Conservation (phyloP, 257 asterid species). For the Nemophila menziesii region DNA sequence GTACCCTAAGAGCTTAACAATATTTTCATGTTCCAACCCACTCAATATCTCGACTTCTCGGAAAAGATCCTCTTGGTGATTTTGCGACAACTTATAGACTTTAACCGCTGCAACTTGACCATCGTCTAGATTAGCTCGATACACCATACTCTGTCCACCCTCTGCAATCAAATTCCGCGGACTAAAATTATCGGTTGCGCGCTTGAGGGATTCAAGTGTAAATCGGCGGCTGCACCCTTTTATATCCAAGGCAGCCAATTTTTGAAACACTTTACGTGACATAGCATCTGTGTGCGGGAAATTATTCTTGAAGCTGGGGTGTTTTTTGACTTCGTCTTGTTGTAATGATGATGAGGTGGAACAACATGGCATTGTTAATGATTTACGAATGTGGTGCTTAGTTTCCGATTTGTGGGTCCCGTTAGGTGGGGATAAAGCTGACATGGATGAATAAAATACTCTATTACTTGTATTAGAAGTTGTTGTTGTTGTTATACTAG, state of each 20-base stretch:
- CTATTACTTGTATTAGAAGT: slow-evolving; percentile 8
- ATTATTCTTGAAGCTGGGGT: slow-evolving; percentile 10
- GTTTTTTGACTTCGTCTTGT: slow-evolving; percentile 15
- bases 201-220: slow-evolving; percentile 32
- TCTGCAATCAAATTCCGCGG: slow-evolving; percentile 39
- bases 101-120: slow-evolving; percentile 48
- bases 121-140: slow-evolving; percentile 34
- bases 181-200: slow-evolving; percentile 35
- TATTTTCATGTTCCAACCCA: slow-evolving; percentile 53
- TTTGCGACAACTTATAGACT: slow-evolving; percentile 27
- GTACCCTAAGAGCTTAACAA: slow-evolving; percentile 45
- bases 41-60: slow-evolving; percentile 56
- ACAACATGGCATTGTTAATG: slow-evolving; percentile 48
- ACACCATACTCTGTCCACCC: slow-evolving; percentile 44
- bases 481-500: slow-evolving; percentile 2
- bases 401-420: slow-evolving; percentile 13
- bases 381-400: slow-evolving; percentile 28
- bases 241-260: slow-evolving; percentile 26
- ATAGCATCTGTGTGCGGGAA: slow-evolving; percentile 14
- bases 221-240: slow-evolving; percentile 23
- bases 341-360: slow-evolving; percentile 25
- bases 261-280: slow-evolving; percentile 25
- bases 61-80: slow-evolving; percentile 33
- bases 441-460: slow-evolving; percentile 22
- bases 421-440: slow-evolving; percentile 34